Evolutionary conservation across 345 rosid genomes (phyloP), one percentile per base, ranked within the genome.

Genomic region (Ricinus communis): DNA sequence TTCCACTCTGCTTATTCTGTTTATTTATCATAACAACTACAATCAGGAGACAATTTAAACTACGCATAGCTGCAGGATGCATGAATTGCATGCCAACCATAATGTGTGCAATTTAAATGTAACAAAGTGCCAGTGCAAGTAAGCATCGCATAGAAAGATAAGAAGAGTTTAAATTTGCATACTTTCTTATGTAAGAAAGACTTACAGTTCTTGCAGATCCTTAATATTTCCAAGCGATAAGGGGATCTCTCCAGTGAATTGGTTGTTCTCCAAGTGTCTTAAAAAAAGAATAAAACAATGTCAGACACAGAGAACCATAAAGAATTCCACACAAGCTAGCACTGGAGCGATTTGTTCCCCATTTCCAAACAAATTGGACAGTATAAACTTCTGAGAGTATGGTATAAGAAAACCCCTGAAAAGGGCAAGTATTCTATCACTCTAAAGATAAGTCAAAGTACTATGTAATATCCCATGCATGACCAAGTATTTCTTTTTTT

Each of bases 231-330:
- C 88, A 18, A 92, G 78, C 33, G 89, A 85, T 15, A 86, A 5
- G 52, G 94, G 91, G 73, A 92, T 87, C 68, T 5, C 64, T 79
- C 97, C 99, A 70, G 62, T 75, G 71, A 89, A 80, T 28, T 71
- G 83, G 62, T 92, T 95, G 81, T 88, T 82, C 77, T 95, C 90
- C 82, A 95, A 81, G 81, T 89, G 96, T 86, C 99, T 95, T 72
- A 43, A 58, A 62, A 61, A 30, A 50, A n/a, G n/a, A n/a, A n/a
- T n/a, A 51, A 60, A 71, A 71, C 19, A 57, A 57, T 27, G 71
- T 11, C 30, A 77, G 5, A 63, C 73, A 14, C 69, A 70, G 63
- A 53, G 59, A 74, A 52, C 25, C 30, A 62, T 72, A 52, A 56
- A 24, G 64, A 73, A 70, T 27, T 49, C 63, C 72, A 41, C 0